phyloP scores from a whole-genome alignment of 495 filamentous ascomycete species.

The Neurospora sp. region DNA sequence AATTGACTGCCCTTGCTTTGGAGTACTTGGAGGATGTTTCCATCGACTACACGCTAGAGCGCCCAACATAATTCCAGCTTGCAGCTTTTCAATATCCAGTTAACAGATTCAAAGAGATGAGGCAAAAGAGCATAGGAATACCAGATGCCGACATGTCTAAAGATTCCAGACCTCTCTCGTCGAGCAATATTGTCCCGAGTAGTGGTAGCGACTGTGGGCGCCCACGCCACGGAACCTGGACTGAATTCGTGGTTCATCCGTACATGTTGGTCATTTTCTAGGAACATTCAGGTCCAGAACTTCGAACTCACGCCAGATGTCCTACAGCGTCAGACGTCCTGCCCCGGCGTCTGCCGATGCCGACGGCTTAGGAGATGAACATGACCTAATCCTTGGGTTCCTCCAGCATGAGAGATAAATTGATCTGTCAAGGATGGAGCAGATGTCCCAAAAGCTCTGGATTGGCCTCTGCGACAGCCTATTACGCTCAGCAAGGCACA shows the following conservation, averaged over 20 bases:
- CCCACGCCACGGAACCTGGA: neutral
- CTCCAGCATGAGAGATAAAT: neutral
- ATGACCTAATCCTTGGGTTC: neutral
- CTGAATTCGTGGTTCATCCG: neutral
- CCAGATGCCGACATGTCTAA: neutral
- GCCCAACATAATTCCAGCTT: neutral
- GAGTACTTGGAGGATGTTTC: neutral
- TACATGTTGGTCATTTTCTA: neutral
- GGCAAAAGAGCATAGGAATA: neutral
- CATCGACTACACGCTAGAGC: neutral
- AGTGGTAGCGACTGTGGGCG: neutral
- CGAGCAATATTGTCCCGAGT: neutral
- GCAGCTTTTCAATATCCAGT: neutral
- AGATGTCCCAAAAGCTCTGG: neutral
- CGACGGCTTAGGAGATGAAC: neutral
- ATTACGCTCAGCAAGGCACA: constrained; percentile 14
- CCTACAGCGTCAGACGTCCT: neutral
- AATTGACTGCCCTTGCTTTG: neutral
- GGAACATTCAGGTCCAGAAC: neutral
- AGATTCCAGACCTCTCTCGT: neutral
- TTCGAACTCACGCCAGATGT: neutral
- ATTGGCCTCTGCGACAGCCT: constrained; percentile 9
- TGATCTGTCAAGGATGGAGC: neutral
- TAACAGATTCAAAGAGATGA: neutral
- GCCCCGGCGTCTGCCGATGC: neutral